Base-by-base conservation (phyloP, 495 filamentous ascomycete genomes). In the Acidiella bohemica region DNA sequence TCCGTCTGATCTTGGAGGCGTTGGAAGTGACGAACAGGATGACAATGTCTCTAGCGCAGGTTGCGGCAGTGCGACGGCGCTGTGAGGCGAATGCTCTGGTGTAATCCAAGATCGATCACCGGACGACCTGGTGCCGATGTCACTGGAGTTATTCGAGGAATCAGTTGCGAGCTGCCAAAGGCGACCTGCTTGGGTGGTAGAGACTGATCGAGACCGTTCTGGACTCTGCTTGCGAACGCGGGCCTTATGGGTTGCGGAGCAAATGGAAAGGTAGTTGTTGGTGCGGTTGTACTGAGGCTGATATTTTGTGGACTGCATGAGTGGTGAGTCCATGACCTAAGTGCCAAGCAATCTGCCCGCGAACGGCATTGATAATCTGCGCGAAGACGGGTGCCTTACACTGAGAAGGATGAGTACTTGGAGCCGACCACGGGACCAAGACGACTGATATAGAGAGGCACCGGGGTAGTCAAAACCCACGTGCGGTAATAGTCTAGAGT, bases 1-100 rank as follows among this genome's bases (percentile, higher is more conserved):
- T 6, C 43, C 42, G 13, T 51, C 48, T 20, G 48, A 51, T 17
- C 34, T 32, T n/a, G 48, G 48, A 17, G 44, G 48, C 14, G 48
- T 51, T n/a, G 47, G 47, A 5, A 46, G 28, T 5, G 37, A 42
- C 48, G 43, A 51, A 5, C 33, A 16, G 10, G 42, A n/a, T n/a
- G n/a, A n/a, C n/a, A n/a, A n/a, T n/a, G n/a, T n/a, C n/a, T n/a
- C n/a, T n/a, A n/a, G n/a, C n/a, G n/a, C n/a, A n/a, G n/a, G n/a
- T n/a, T n/a, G n/a, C n/a, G n/a, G n/a, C n/a, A n/a, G n/a, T n/a
- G n/a, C n/a, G n/a, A n/a, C n/a, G n/a, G n/a, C n/a, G n/a, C n/a
- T n/a, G n/a, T 50, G 42, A 2, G 47, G 47, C 8, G 47, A 50
- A 12, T 34, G 41, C 18, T 44, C 42, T 4, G 47, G 47, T 6